Conservation (phyloP, 257 asterid genomes). For the Forsythia suspensa region DNA sequence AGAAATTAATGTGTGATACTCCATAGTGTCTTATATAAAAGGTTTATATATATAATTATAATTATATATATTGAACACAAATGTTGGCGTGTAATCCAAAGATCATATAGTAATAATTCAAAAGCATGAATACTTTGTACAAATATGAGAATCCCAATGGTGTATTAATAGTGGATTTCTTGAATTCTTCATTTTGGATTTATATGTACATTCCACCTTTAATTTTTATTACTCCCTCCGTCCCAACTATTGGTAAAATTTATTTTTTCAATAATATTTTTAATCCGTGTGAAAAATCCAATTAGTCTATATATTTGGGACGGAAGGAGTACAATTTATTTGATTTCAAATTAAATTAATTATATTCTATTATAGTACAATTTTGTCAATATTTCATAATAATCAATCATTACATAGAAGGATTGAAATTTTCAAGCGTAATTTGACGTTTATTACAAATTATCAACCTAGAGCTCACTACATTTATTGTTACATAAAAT, state of each 20-base stretch:
- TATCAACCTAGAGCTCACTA: no score
- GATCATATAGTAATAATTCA: not conserved
- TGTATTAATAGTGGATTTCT: not conserved
- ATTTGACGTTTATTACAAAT: not conserved
- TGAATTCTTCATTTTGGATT: not conserved
- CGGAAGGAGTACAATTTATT: not conserved
- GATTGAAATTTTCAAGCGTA: not conserved
- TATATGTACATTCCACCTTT: not conserved
- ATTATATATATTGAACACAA: not conserved
- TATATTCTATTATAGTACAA: not conserved
- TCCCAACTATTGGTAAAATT: no score
- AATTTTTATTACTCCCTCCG: not conserved
- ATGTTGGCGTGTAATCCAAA: conserved; percentile 13
- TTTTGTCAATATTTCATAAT: not conserved
- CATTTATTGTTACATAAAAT: no score
- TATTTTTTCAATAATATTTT: no score
- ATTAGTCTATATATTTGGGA: no score
- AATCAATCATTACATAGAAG: no score
- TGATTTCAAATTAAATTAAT: not conserved
- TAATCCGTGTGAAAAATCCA: no score
- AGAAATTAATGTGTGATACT: not conserved
- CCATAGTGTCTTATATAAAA: not conserved
- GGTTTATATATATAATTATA: no score
- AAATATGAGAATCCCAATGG: conserved; percentile 2
- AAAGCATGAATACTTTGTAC: not conserved